Conservation (phyloP, 768 basidiomycete species). For the Psilocybe tampanensis region DNA sequence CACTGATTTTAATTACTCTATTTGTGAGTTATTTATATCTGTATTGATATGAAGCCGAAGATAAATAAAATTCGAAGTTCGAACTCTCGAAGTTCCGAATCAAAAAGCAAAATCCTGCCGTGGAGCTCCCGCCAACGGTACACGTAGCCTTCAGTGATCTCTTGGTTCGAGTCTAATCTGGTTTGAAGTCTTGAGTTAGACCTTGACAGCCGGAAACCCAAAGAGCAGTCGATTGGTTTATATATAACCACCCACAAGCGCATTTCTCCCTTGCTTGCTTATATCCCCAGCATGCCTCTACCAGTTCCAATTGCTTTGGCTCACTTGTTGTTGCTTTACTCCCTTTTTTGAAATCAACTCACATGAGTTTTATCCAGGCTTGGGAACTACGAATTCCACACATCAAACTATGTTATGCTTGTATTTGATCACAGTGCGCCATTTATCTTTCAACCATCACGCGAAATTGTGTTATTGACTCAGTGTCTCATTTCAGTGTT, state of each 20-base stretch:
- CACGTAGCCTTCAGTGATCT: no score
- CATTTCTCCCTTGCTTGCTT: background rate
- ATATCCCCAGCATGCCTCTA: conserved; percentile 14
- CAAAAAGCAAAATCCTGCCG: no score
- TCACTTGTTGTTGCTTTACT: conserved; percentile 15
- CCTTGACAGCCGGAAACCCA: conserved; percentile 8
- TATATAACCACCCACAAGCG: background rate
- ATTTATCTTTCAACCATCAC: background rate
- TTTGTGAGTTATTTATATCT: no score
- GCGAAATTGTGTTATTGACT: background rate
- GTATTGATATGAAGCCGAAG: no score
- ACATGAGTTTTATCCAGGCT: conserved; percentile 5
- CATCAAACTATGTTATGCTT: conserved; percentile 25
- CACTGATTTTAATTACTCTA: no score
- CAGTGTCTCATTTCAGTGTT: conserved; percentile 10
- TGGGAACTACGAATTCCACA: conserved; percentile 25
- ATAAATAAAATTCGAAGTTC: no score
- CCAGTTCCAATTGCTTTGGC: conserved; percentile 22
- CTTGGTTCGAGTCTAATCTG: background rate
- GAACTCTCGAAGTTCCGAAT: no score
- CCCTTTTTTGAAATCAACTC: background rate
- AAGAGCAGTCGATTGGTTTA: background rate
- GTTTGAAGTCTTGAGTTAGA: background rate
- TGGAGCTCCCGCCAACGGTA: no score
- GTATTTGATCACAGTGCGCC: conserved; percentile 23